Conservation (phyloP, 805 yeast species). For the Scheffersomyces coipomensis region DNA sequence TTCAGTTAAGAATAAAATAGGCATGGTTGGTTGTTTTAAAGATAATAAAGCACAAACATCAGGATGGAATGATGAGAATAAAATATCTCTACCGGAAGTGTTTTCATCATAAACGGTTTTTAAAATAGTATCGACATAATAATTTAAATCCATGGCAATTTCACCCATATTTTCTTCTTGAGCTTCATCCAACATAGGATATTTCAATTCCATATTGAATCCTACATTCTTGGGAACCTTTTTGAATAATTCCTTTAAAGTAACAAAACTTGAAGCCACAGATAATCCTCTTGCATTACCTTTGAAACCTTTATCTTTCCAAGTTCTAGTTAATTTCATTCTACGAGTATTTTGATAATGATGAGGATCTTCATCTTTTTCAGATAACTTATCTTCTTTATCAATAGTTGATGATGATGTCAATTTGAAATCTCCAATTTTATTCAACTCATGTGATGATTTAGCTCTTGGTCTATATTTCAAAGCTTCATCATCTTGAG, state of each 20-base stretch:
- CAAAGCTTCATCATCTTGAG: slow-evolving; percentile 36
- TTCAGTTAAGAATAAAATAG: slow-evolving; percentile 86
- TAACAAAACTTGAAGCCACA: slow-evolving; percentile 89
- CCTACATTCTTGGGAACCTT: slow-evolving; percentile 84
- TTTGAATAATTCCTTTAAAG: slow-evolving; percentile 78
- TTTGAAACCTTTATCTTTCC: slow-evolving; percentile 80
- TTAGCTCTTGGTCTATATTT: slow-evolving; percentile 38
- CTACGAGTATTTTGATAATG: slow-evolving; percentile 49
- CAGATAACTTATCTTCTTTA: slow-evolving; percentile 7
- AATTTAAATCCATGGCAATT: slow-evolving; percentile 76
- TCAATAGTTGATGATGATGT: slow-evolving; percentile 1
- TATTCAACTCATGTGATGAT: slow-evolving; percentile 35
- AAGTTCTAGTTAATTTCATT: slow-evolving; percentile 86
- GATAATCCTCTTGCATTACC: slow-evolving; percentile 91
- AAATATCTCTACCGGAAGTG: slow-evolving; percentile 76
- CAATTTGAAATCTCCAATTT: slow-evolving; percentile 17
- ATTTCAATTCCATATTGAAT: slow-evolving; percentile 91
- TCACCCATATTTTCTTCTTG: slow-evolving; percentile 86
- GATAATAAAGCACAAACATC: slow-evolving; percentile 85
- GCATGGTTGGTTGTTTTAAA: slow-evolving; percentile 90
- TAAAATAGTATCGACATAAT: slow-evolving; percentile 85
- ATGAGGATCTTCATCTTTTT: slow-evolving; percentile 34
- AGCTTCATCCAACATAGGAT: slow-evolving; percentile 94
- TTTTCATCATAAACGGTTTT: slow-evolving; percentile 72
- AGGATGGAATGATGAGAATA: slow-evolving; percentile 92